A percentile compares a stretch with the other conserved stretches of the same genome.
These are phyloP conservation scores for Rhexocercosporidium sp. DNA, from an alignment of 2,329 filamentous ascomycete species.

Conservation along the genomic window DNA sequence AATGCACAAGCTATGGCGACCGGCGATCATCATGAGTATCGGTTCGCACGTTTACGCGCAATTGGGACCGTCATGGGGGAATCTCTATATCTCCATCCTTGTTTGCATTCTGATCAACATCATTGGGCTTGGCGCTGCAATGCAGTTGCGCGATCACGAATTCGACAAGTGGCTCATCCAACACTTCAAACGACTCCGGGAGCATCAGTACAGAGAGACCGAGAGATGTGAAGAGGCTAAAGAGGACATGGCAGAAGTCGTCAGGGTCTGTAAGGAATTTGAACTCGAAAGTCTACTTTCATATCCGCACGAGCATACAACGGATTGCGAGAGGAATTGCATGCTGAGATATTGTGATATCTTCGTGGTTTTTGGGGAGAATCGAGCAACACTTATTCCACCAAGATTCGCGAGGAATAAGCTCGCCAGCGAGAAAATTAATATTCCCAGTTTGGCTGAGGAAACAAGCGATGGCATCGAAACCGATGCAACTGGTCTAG, in stretches of 20 bases:
- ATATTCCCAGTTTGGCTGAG: no score
- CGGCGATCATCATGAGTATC: not conserved
- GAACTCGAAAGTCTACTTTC: conserved; percentile 5
- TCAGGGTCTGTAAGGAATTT: not conserved
- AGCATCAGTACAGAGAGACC: not conserved
- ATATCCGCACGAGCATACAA: not conserved
- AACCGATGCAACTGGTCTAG: no score
- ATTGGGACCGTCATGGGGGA: not conserved
- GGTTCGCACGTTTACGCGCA: not conserved
- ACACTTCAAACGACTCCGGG: not conserved
- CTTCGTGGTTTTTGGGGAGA: not conserved
- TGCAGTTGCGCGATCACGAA: not conserved
- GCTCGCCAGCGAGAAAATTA: no score
- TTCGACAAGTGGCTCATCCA: not conserved
- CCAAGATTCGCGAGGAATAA: not conserved
- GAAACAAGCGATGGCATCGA: no score
- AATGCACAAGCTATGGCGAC: not conserved
- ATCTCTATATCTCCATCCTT: not conserved
- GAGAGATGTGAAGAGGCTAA: not conserved
- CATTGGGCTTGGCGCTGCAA: not conserved
- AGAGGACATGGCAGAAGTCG: not conserved
- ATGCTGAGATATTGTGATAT: not conserved
- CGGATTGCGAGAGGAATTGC: not conserved
- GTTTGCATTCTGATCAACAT: not conserved
- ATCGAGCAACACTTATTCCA: not conserved